Conservation (phyloP, 2,329 filamentous ascomycete genomes). For the Botryotinia narcissicola region DNA sequence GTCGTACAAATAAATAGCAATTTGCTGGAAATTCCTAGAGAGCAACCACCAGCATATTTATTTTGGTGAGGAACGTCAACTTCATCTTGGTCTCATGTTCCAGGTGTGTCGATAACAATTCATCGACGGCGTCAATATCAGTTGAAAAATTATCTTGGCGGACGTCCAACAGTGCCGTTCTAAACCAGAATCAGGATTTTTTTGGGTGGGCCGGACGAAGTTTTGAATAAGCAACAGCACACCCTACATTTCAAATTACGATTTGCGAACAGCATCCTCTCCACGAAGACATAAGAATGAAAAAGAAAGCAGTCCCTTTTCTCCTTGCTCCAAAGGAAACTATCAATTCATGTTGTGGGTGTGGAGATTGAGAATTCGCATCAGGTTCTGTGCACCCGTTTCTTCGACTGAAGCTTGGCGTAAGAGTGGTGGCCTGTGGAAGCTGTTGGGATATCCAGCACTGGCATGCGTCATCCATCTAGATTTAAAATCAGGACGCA, state of each 20-base stretch:
- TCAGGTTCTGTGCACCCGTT: constrained; percentile 33
- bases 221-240: not conserved
- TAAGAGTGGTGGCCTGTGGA: too few relatives aligned
- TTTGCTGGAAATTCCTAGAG: not conserved
- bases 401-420: constrained; percentile 28
- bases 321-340: not conserved
- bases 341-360: constrained; percentile 35
- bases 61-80: too few relatives aligned
- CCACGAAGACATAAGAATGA: not conserved
- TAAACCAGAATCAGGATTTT: not conserved
- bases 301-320: not conserved
- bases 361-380: constrained; percentile 38
- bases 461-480: constrained; percentile 32
- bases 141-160: not conserved
- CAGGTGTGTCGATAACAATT: not conserved
- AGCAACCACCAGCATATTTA: not conserved
- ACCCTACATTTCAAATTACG: not conserved
- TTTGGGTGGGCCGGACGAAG: not conserved
- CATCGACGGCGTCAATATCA: not conserved
- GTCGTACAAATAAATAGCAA: not conserved
- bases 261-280: not conserved
- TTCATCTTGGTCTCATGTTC: not conserved
- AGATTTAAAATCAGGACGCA: constrained; percentile 34
- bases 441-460: constrained; percentile 29
- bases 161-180: not conserved